Evolutionary conservation across 306 rosid genomes (phyloP), one percentile per base, ranked within the genome.

Genomic region (Lathyrus aphaca): DNA sequence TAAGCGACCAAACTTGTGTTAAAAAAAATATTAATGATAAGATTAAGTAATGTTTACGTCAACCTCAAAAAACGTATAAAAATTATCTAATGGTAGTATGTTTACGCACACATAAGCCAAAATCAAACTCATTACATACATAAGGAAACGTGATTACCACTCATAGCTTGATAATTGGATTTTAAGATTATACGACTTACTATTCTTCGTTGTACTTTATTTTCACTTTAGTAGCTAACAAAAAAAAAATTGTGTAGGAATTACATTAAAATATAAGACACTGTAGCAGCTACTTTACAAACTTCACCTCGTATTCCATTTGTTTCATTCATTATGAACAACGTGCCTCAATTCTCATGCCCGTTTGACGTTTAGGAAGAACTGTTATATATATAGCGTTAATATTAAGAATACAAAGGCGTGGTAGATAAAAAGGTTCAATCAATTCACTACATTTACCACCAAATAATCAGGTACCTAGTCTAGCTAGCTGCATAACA

Each of bases 401-500:
- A 57, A 29, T 29, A 57, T 30, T 51, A 18, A 9, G 27, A 59
- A 58, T 30, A 58, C 10, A 8, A 35, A 32, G 44, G 4, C 25
- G 27, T 59, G 4, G 65, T 44, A 59, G n/a, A 32, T 43, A 59
- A 35, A 16, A 9, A 29, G 17, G 25, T 59, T 59, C 14, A 59
- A 4, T 59, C 1, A 32, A 32, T 7, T 15, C 5, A 30, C 27
- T 49, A 69, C 8, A 74, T 56, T 43, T 21, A 46, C 23, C 44
- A 40, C 40, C 55, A 6, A 55, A 67, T 14, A 30, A 38, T 50
- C 14, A 48, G 50, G 30, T 76, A 75, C 45, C 68, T 60, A 74
- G 73, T 53, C 68, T 60, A 25, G 29, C 29, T 35, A 68, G 75
- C 27, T 60, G 11, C 66, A 66, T 49, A 19, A 55, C 49, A 64